A percentile compares a stretch with the other conserved stretches of the same genome.
phyloP scores from a whole-genome alignment of 2,329 filamentous ascomycete genomes.

The Aspergillus fischeri region DNA sequence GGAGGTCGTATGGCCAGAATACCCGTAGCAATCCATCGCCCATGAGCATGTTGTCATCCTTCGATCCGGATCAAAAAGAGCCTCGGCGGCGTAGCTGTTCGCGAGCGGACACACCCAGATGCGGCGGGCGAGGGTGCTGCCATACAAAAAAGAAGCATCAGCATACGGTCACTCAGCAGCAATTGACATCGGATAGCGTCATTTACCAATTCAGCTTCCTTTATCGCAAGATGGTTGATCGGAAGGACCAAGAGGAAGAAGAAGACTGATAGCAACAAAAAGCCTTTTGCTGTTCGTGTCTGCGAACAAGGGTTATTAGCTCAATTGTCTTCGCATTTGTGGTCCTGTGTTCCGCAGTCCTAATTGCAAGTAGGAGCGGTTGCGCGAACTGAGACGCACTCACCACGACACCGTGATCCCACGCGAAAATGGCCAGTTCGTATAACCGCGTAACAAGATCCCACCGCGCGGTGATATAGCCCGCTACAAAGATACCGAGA shows the following conservation, averaged over 20 bases:
- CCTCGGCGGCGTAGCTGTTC: constrained; percentile 92
- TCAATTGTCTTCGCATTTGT: constrained; percentile 1
- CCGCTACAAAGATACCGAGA: constrained; percentile 97
- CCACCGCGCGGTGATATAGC: constrained; percentile 99
- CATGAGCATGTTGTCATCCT: constrained; percentile 60
- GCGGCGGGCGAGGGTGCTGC: constrained; percentile 76
- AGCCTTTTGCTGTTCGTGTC: constrained; percentile 82
- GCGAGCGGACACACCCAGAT: constrained; percentile 82
- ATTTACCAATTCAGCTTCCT: constrained; percentile 75
- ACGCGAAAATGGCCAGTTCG: constrained; percentile 95
- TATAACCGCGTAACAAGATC: constrained; percentile 94
- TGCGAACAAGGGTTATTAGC: constrained; percentile 35
- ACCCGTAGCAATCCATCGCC: constrained; percentile 89
- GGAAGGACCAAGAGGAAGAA: constrained; percentile 84
- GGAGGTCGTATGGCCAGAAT: constrained; percentile 93
- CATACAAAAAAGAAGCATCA: neutral
- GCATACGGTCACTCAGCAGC: neutral
- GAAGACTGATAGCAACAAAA: constrained; percentile 73
- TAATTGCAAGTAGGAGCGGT: constrained; percentile 3
- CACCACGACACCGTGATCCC: constrained; percentile 97
- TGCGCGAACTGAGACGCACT: constrained; percentile 32
- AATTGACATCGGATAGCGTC: constrained; percentile 1
- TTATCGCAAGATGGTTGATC: constrained; percentile 73
- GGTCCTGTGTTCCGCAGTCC: neutral
- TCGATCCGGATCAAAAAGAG: constrained; percentile 66